Conservation (phyloP, 371 early-diverging fungal species). For the Mucor piriformis region DNA sequence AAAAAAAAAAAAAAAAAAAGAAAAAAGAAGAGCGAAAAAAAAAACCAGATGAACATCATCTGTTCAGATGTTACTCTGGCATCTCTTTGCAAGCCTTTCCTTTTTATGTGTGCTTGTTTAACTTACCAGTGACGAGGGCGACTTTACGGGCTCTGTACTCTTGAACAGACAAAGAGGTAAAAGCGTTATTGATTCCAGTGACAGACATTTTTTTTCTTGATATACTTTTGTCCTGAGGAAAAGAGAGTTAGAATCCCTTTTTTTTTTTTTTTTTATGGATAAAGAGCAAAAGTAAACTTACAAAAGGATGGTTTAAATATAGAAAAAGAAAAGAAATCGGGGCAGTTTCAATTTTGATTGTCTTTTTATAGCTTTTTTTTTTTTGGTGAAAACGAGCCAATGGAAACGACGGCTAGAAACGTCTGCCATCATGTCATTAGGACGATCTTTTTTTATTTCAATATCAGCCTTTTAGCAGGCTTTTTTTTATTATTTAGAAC, state of each 20-base stretch:
- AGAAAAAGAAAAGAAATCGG: conserved; percentile 2
- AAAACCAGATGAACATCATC: neutral
- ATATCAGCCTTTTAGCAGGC: no score
- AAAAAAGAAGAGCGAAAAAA: neutral
- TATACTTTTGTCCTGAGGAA: no score
- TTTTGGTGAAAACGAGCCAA: conserved; percentile 7
- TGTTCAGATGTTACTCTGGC: no score
- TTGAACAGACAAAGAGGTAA: conserved; percentile 42
- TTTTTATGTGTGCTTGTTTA: neutral
- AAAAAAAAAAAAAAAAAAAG: neutral
- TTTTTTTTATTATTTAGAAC: no score
- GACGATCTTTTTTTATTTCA: no score
- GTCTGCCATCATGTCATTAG: no score
- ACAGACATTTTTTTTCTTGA: neutral
- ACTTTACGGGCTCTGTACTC: conserved; percentile 68
- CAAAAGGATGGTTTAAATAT: neutral
- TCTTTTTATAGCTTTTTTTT: neutral
- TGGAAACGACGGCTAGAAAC: neutral
- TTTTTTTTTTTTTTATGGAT: neutral
- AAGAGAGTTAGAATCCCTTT: no score
- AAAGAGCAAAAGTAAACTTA: no score
- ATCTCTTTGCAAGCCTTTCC: neutral
- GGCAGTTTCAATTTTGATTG: neutral
- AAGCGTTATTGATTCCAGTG: neutral
- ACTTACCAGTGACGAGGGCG: conserved; percentile 67